Percentiles rank a stretch among this genome's conserved stretches.
Conservation (phyloP, 2,329 filamentous ascomycete species). For the Pseudophaeomoniella oleicola region DNA sequence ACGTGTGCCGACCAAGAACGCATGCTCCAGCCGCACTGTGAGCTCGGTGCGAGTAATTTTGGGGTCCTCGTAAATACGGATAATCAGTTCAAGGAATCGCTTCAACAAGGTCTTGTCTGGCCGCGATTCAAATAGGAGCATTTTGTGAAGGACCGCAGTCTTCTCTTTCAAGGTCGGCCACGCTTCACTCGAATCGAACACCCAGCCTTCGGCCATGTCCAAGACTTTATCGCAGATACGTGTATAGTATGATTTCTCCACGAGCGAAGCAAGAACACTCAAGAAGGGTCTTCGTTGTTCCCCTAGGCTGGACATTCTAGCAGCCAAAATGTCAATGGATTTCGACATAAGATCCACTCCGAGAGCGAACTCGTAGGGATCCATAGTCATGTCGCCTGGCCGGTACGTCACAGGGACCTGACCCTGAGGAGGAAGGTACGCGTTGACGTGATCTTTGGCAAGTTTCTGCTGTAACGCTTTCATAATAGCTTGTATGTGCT, state of each 20-base stretch:
- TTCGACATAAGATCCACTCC: constrained; percentile 87
- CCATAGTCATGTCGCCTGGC: constrained; percentile 33
- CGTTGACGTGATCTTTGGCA: constrained; percentile 77
- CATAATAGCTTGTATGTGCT: constrained; percentile 78
- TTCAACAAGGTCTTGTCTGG: constrained; percentile 71
- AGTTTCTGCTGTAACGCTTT: constrained; percentile 86
- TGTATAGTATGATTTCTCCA: constrained; percentile 84
- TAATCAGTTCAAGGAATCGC: constrained; percentile 89
- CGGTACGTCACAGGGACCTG: constrained; percentile 22
- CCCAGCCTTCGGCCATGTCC: constrained; percentile 87
- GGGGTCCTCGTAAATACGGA: constrained; percentile 94
- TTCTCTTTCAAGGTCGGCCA: constrained; percentile 98
- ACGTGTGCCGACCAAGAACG: constrained; percentile 87
- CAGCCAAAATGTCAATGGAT: constrained; percentile 80
- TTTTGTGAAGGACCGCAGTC: constrained; percentile 96
- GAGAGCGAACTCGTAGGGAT: constrained; percentile 68
- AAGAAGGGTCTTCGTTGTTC: constrained; percentile 88
- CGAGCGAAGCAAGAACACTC: constrained; percentile 83
- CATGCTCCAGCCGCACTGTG: constrained; percentile 93
- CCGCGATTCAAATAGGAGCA: constrained; percentile 86
- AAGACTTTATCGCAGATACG: constrained; percentile 84
- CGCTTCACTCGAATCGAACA: constrained; percentile 86
- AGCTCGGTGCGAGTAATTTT: constrained; percentile 91
- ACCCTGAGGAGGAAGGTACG: constrained; percentile 38
- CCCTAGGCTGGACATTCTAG: constrained; percentile 81